Percentiles rank a stretch among this genome's conserved stretches.
phyloP scores from a whole-genome alignment of 2,329 filamentous ascomycete genomes.

The Penicillium sp. region DNA sequence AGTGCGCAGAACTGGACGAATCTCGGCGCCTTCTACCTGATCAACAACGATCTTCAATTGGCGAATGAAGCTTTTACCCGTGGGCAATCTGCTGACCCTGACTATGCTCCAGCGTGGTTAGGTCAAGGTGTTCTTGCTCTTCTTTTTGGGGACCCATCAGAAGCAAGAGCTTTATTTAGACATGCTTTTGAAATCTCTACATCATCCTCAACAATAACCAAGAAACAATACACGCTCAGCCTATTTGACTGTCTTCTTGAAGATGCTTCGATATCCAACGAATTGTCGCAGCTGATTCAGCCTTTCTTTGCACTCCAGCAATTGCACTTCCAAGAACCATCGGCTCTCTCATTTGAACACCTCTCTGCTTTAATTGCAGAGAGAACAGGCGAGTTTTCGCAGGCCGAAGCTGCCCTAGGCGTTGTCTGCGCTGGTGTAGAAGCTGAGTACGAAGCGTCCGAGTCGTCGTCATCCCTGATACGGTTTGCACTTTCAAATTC shows the following conservation, averaged over 20 bases:
- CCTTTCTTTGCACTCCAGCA: conserved; percentile 87
- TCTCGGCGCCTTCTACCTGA: conserved; percentile 76
- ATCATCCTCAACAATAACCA: conserved; percentile 67
- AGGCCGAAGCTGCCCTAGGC: conserved; percentile 62
- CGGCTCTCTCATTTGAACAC: conserved; percentile 70
- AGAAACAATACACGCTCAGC: conserved; percentile 74
- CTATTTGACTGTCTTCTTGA: conserved; percentile 76
- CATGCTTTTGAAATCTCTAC: conserved; percentile 93
- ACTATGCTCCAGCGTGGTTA: conserved; percentile 89
- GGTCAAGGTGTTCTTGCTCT: conserved; percentile 85
- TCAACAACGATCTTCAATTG: conserved; percentile 79
- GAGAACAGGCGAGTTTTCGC: conserved; percentile 64
- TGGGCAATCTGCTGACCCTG: conserved; percentile 89
- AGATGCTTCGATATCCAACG: conserved; percentile 49
- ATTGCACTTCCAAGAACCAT: conserved; percentile 65
- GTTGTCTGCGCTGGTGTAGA: conserved; percentile 68
- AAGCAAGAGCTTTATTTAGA: conserved; percentile 81
- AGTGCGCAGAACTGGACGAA: conserved; percentile 87
- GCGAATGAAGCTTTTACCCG: conserved; percentile 86
- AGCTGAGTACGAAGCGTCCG: conserved; percentile 76
- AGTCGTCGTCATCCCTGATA: conserved; percentile 69
- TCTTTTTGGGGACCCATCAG: conserved; percentile 66
- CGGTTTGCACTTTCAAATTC: conserved; percentile 78
- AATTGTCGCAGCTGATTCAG: conserved; percentile 66
- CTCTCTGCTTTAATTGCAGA: conserved; percentile 78